Evolutionary conservation across 257 asterid species (phyloP).

Genomic region (Solanum etuberosum): DNA sequence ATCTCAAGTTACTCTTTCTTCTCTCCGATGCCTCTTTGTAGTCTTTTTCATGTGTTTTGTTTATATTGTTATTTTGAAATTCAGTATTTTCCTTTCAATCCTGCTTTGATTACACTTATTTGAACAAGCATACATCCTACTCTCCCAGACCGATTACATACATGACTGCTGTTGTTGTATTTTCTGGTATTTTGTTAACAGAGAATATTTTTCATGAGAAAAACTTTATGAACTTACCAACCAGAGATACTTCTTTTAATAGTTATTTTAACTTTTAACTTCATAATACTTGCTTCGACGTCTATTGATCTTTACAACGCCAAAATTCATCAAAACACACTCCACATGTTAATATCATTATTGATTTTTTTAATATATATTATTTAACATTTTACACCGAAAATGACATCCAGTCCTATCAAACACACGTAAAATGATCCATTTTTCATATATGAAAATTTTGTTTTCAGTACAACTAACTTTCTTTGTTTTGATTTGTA

Average conservation of each 20-base stretch:
- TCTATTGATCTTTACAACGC: background rate
- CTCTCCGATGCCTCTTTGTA: background rate
- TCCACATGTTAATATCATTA: background rate
- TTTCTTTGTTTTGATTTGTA: background rate
- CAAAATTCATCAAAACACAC: background rate
- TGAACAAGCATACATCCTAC: background rate
- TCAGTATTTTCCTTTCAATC: background rate
- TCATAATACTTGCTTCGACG: background rate
- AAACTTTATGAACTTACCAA: background rate
- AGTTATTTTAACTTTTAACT: background rate
- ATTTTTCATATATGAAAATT: background rate
- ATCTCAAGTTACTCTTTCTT: slow-evolving; percentile 43
- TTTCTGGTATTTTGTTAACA: background rate
- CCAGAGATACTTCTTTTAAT: background rate
- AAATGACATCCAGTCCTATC: background rate
- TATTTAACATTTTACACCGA: background rate
- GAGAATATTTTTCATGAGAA: background rate
- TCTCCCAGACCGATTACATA: no score
- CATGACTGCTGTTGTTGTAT: background rate
- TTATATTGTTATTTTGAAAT: background rate
- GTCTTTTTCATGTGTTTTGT: background rate
- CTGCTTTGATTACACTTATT: background rate
- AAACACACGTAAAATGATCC: background rate
- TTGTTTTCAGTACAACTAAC: background rate
- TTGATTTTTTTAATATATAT: background rate